Base-by-base conservation (phyloP, 768 basidiomycete genomes). In the Lactarius psammicola region DNA sequence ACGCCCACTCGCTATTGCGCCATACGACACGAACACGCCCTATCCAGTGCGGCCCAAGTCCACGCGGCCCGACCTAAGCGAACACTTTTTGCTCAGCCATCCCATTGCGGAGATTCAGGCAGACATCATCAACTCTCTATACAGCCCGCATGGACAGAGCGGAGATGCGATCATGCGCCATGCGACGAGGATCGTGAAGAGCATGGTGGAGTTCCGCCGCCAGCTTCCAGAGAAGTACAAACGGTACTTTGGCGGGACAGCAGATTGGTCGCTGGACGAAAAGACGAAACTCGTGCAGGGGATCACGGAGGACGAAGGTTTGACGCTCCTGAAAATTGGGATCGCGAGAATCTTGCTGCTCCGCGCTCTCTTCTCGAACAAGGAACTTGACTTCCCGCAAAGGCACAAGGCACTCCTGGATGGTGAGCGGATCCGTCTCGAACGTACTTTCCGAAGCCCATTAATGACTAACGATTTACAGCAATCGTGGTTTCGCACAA, bases 401-500 rank as follows among this genome's bases (percentile, higher is more conserved):
- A 80, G 91, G 55, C 84, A 85, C 64, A 86, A 82, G 68, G 92
- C 92, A 0, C 80, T 94, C 33, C 78, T 87, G 53, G 92, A 94
- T 79, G 92, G 91, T 92, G 71, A 71, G 84, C 18, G 33, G 62
- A 8, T n/a, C 63, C 40, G 51, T 40, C 59, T n/a, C 28, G 20
- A 26, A n/a, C 15, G 42, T 28, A 0, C 26, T 42, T 38, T 49
- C 23, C 31, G 46, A 60, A 20, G 10, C 15, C 53, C 63, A 23
- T 68, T 46, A 26, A 42, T 66, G 15, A 60, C 11, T 34, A 26
- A 55, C 54, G 36, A 38, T 63, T 55, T 61, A 23, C 66, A 90
- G 92, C 92, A 2, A 90, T 94, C 68, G 85, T 92, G 62, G 89
- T 90, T 0, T 89, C 92, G 1, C 92, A 94, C 78, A 94, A 94